Base-by-base conservation (phyloP, 2,329 filamentous ascomycete species). In the Madurella fahalii region DNA sequence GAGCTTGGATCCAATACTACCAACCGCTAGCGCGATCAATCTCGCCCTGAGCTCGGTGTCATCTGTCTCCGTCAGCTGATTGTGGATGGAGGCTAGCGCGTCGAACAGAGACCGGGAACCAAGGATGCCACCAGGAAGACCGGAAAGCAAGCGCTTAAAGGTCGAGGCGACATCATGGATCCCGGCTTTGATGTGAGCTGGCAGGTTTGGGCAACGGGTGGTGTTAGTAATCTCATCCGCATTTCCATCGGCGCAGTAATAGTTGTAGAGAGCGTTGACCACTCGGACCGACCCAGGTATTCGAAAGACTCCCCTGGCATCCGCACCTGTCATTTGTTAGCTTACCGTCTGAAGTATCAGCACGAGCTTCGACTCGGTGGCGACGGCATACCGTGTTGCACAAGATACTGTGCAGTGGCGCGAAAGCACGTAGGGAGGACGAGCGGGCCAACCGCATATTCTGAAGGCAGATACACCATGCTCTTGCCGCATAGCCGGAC, bases 161-260 rank as follows among this genome's bases (percentile, higher is more conserved):
- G 81, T 77, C 2, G 83, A 84, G 2, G 84, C 84, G 31, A 88
- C 79, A 68, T 88, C 85, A 57, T 87, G 82, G 3, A 82, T 74
- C 7, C 79, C 76, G 45, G 74, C 79, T 39, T 76, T 75, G 57
- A 88, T 82, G 61, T 86, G 82, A 2, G 69, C 67, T 3, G 85
- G 85, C 1, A 88, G 71, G 40, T 76, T 82, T 5, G 82, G 78
- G 47, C 76, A 80, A 34, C 80, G 75, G 30, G 83, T 81, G 0
- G 84, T 87, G 46, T 74, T 74, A 2, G 81, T 71, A 45, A 87
- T 75, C 30, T 76, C 72, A 16, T 73, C 73, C 25, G 74, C 72
- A 30, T 77, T 73, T 47, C 75, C 71, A 16, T 78, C 75, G 30
- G 73, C 69, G 54, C 80, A 82, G 65, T 86, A 88, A 66, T 87